Conservation (phyloP, 371 early-diverging fungal species). For the Batkoa obscura region DNA sequence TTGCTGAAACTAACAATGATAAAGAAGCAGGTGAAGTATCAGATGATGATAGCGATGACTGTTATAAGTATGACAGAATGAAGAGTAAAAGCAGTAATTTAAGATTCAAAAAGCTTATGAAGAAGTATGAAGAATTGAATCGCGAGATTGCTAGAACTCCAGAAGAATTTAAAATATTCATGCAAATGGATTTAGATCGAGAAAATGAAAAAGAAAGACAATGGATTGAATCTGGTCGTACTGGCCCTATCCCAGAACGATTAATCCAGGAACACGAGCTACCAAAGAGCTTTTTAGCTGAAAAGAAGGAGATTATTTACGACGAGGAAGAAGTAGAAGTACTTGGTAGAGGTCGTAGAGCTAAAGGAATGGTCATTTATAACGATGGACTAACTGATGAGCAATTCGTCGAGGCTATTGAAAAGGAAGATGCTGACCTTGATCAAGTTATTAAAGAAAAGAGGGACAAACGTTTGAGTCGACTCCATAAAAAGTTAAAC, state of each 20-base stretch:
- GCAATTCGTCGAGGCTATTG: constrained; percentile 62
- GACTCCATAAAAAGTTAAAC: constrained; percentile 5
- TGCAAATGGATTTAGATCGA: constrained; percentile 49
- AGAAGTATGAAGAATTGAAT: constrained; percentile 24
- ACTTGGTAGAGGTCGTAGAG: constrained; percentile 51
- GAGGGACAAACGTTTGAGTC: constrained; percentile 20
- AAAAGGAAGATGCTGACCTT: constrained; percentile 32
- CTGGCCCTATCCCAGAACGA: constrained; percentile 38
- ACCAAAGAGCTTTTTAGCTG: constrained; percentile 58
- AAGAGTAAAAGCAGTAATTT: too few relatives aligned
- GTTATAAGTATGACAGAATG: constrained; percentile 24
- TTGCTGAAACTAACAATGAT: constrained; percentile 21
- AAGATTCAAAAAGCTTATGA: too few relatives aligned
- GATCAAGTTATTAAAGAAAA: constrained; percentile 35
- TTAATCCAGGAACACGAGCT: constrained; percentile 71
- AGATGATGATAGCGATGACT: constrained; percentile 55
- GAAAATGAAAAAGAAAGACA: constrained; percentile 15
- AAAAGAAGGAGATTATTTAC: constrained; percentile 20
- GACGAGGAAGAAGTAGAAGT: constrained; percentile 25
- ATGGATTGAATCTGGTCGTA: constrained; percentile 12
- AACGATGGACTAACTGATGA: constrained; percentile 89
- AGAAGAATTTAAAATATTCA: constrained; percentile 49
- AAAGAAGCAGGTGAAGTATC: constrained; percentile 43
- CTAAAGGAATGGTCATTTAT: constrained; percentile 50
- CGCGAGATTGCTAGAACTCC: constrained; percentile 60